Evolutionary conservation across 352 stramenopile species (phyloP).

Genomic region (Chrysophaeum taylorii): DNA sequence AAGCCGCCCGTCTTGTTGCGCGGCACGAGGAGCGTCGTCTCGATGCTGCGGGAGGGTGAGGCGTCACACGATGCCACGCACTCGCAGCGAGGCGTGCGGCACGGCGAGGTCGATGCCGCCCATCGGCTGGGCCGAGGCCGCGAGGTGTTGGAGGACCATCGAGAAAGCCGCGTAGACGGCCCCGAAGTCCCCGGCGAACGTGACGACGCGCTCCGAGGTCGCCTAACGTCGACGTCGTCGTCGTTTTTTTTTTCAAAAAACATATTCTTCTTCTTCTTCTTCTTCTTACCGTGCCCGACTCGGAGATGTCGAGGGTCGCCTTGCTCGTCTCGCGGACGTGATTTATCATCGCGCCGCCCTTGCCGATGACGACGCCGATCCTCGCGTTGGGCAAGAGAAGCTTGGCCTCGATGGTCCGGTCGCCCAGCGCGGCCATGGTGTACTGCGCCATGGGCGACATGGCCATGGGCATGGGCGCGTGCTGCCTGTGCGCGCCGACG

Average conservation of each 20-base stretch:
- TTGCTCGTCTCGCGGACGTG: slow-evolving; percentile 1
- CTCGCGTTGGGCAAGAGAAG: not conserved
- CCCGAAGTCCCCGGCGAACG: not conserved
- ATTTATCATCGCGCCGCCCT: slow-evolving; percentile 10
- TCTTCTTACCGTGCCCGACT: not conserved
- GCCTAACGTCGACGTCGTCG: not conserved
- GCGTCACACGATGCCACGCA: not conserved
- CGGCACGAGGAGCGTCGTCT: not conserved
- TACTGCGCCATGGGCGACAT: too few relatives aligned
- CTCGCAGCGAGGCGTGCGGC: not conserved
- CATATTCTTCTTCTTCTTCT: too few relatives aligned
- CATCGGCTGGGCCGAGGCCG: not conserved
- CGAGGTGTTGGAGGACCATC: not conserved
- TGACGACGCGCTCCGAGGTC: slow-evolving; percentile 3
- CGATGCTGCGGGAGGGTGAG: not conserved
- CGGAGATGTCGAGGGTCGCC: not conserved
- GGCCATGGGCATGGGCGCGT: too few relatives aligned
- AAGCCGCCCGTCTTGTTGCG: slow-evolving; percentile 11
- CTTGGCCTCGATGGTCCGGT: slow-evolving; percentile 6
- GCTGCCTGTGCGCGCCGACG: too few relatives aligned
- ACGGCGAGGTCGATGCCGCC: not conserved
- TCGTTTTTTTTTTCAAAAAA: not conserved
- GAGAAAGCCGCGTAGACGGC: not conserved
- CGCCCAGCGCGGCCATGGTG: not conserved
- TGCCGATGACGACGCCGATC: slow-evolving; percentile 11